Conservation (phyloP, 2,329 filamentous ascomycete genomes). For the Botrytis squamosa region DNA sequence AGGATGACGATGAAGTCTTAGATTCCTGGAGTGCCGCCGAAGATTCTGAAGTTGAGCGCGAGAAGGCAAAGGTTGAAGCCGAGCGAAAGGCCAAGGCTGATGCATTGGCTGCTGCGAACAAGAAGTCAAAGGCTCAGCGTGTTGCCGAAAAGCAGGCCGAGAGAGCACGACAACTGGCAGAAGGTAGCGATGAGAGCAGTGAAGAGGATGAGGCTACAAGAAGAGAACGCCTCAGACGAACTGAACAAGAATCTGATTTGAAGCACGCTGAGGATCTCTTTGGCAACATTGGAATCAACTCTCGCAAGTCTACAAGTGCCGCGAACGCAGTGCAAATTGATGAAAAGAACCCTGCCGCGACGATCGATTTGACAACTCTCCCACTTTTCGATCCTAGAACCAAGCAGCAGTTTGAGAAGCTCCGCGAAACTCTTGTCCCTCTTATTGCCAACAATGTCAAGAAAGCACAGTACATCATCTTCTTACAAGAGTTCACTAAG, state of each 20-base stretch:
- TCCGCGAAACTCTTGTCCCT: constrained; percentile 77
- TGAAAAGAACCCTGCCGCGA: constrained; percentile 69
- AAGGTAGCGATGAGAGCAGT: constrained; percentile 57
- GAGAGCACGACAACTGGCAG: constrained; percentile 51
- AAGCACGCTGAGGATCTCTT: constrained; percentile 91
- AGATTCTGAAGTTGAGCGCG: constrained; percentile 93
- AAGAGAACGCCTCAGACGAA: constrained; percentile 71
- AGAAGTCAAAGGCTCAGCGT: constrained; percentile 85
- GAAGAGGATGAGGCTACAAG: constrained; percentile 70
- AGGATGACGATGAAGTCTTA: constrained; percentile 73
- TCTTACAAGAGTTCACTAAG: constrained; percentile 89
- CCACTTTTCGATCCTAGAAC: constrained; percentile 86
- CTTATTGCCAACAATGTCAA: constrained; percentile 72
- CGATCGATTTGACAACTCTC: constrained; percentile 77
- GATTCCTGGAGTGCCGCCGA: constrained; percentile 97
- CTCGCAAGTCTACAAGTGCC: constrained; percentile 66
- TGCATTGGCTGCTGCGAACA: constrained; percentile 81
- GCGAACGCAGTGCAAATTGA: constrained; percentile 68
- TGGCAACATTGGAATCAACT: constrained; percentile 66
- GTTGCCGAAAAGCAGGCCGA: constrained; percentile 75
- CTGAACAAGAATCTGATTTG: constrained; percentile 85
- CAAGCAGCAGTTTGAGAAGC: constrained; percentile 78
- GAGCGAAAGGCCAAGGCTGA: constrained; percentile 88
- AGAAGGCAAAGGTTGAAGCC: constrained; percentile 85
- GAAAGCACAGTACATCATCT: constrained; percentile 87